Conservation (phyloP, 192 early-diverging fungal species). For the Gamsiella multidivaricata region DNA sequence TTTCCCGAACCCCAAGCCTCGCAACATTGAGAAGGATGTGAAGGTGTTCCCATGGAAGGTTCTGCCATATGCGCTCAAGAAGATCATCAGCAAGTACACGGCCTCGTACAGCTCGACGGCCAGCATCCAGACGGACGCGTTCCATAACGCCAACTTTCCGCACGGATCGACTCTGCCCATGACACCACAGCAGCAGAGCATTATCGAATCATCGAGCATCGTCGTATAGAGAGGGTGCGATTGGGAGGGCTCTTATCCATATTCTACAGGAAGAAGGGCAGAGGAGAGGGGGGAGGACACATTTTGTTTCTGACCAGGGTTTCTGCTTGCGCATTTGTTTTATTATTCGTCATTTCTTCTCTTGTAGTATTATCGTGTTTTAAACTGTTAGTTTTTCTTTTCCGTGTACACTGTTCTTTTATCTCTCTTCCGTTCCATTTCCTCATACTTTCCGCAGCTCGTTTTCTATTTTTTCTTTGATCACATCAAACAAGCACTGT, state of each 20-base stretch:
- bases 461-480: conserved; percentile 23
- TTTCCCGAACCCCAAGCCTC: conserved; percentile 82
- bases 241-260: too few relatives aligned
- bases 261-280: too few relatives aligned
- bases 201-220: conserved; percentile 40
- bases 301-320: too few relatives aligned
- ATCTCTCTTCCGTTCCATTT: conserved; percentile 1
- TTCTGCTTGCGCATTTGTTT: too few relatives aligned
- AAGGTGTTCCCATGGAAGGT: conserved; percentile 65
- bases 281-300: too few relatives aligned
- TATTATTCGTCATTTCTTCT: too few relatives aligned
- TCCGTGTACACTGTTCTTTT: neutral
- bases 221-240: too few relatives aligned
- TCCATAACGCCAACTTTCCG: conserved; percentile 52
- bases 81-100: conserved; percentile 83
- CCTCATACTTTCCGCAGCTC: conserved; percentile 9
- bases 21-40: conserved; percentile 91
- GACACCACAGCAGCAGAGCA: conserved; percentile 42
- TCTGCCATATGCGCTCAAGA: conserved; percentile 73
- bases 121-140: conserved; percentile 55
- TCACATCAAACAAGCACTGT: neutral
- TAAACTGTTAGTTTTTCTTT: too few relatives aligned
- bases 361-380: too few relatives aligned
- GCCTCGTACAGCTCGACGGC: conserved; percentile 60
- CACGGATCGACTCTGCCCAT: conserved; percentile 39